Evolutionary conservation across 2,329 filamentous ascomycete genomes (phyloP), one percentile per base, ranked within the genome.

Genomic region (Xylaria polymorpha): DNA sequence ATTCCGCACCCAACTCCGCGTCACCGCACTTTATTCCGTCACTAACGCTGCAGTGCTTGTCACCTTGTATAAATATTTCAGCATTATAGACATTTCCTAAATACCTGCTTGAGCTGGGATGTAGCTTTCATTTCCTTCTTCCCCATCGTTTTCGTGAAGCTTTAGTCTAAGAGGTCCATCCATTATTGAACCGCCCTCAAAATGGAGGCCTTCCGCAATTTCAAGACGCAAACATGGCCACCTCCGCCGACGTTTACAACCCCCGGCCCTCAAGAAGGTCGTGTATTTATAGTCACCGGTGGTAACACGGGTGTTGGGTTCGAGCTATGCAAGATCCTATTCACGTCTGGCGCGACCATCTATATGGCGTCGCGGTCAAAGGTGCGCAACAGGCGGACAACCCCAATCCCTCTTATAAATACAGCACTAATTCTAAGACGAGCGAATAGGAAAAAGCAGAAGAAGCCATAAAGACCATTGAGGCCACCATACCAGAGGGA

Each of bases 311-410:
- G 80, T 29, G 80, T 87, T 5, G 87, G 86, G 1, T 79, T 82
- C 39, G 85, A 88, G 72, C 79, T 89, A 4, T 79, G 79, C 64
- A 83, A 83, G 61, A 83, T 89, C 1, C 80, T 90, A 4, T 89
- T 88, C 73, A 74, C 76, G 0, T 82, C 81, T 3, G 84, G 86
- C 22, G 87, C 80, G 22, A 88, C 81, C 0, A 81, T 88, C 10
- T 89, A 89, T 74, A 77, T 88, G 61, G 85, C 85, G 9, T 83
- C 82, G 1, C 83, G 86, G 56, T 79, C 76, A 1, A 72, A 75
- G 70, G 76, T 74, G 18, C 37, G 70, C 63, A 32, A 39, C 50
- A 14, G 25, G n/a, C n/a, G 15, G 29, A 48, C 4, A 9, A 44
- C 8, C 22, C n/a, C 41, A 35, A 12, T 18, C 10, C 14, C 22